These are phyloP conservation scores for Myxozyma sirexii DNA, from an alignment of 805 yeast species.

Conservation along the genomic window DNA sequence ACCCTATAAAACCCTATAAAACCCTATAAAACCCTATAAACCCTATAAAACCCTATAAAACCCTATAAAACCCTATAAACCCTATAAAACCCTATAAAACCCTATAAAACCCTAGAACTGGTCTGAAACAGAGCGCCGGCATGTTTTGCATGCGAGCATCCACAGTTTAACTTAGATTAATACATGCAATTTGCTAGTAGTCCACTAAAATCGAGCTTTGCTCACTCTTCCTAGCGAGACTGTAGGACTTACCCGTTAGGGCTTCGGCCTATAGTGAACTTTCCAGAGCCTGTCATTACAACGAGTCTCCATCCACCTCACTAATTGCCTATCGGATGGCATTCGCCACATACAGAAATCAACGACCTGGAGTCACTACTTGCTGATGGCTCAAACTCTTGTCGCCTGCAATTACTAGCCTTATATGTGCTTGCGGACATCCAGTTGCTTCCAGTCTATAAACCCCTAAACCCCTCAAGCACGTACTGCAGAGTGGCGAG, in stretches of 20 bases:
- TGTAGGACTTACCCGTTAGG: not conserved
- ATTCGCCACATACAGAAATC: slow-evolving; percentile 2
- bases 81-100: too few relatives aligned
- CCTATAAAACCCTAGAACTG: too few relatives aligned
- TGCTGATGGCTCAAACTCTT: not conserved
- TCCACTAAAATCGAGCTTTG: slow-evolving; percentile 40
- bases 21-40: too few relatives aligned
- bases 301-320: not conserved
- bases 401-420: not conserved
- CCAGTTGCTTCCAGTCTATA: not conserved
- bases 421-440: not conserved
- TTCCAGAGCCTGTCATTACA: not conserved
- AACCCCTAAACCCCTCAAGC: too few relatives aligned
- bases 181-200: slow-evolving; percentile 41
- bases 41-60: too few relatives aligned
- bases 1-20: too few relatives aligned
- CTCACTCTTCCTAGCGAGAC: slow-evolving; percentile 14
- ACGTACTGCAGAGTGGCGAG: too few relatives aligned
- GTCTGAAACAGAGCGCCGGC: too few relatives aligned
- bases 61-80: too few relatives aligned
- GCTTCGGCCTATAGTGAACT: not conserved
- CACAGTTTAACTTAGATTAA: slow-evolving; percentile 32
- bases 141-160: too few relatives aligned
- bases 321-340: not conserved
- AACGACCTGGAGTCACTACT: not conserved